Base-by-base conservation (phyloP, 1,284 basidiomycete species). In the Xerocomus nothofagi region DNA sequence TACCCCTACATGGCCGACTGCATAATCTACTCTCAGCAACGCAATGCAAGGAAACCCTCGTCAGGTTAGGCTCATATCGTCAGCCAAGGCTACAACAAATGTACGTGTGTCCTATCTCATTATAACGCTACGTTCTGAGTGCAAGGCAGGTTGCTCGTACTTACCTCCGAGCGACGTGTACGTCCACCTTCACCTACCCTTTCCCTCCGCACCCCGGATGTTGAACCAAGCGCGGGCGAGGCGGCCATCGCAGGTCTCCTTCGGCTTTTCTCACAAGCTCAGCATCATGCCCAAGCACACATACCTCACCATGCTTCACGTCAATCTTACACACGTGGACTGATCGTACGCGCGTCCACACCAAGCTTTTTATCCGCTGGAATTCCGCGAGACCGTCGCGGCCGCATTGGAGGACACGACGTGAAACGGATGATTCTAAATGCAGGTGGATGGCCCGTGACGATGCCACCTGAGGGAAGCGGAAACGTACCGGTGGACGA, bases 21-120 rank as follows among this genome's bases (percentile, higher is more conserved):
- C 75, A 82, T 45, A 65, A 73, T 2, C 76, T 81, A 11, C 72
- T 90, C 26, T 74, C 75, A 20, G 65, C 73, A 46, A 67, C 74
- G 2, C 73, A 72, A 42, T 74, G 73, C 32, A 77, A 81, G 56
- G 84, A 82, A 47, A 76, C 69, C 40, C 69, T 76, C 36, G 71
- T 77, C 38, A 79, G 80, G 49, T 71, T 73, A 2, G 68, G 72
- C 18, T 71, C 75, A 3, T 78, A 79, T 49, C 77, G 82, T 49
- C 79, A 82, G 53, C 82, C 85, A 17, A 77, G 87, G 18, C 62
- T 91, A 17, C 86, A 88, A 57, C 88, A 91, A 65, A 91, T 91
- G 88, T 86, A 60, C 41, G 53, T 45, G 33, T 41, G 9, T 27
- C 49, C 12, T 23, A 10, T 18, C 14, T 40, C 23, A 18, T 36